Percentiles rank a stretch among this genome's conserved stretches.
Conservation (phyloP, 768 basidiomycete genomes). For the Tephrocybe rancida region DNA sequence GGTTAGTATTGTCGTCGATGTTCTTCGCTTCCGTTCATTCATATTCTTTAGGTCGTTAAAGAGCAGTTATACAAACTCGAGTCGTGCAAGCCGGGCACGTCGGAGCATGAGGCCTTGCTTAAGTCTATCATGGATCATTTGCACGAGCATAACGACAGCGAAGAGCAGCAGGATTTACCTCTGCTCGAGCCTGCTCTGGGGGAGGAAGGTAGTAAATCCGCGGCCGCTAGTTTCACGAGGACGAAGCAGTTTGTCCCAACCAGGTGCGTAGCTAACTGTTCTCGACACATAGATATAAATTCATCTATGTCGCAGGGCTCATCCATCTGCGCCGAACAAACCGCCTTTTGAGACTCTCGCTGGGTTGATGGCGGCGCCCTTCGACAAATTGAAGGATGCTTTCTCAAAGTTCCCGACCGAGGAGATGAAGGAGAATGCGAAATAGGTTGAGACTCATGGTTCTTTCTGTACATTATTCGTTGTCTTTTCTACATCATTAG, state of each 20-base stretch:
- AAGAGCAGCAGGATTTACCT: constrained; percentile 61
- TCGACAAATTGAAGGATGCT: constrained; percentile 60
- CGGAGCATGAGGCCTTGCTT: constrained; percentile 44
- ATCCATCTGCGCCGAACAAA: constrained; percentile 54
- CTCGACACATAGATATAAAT: not conserved
- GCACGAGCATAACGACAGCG: constrained; percentile 55
- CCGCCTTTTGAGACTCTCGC: constrained; percentile 64
- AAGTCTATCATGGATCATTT: constrained; percentile 49
- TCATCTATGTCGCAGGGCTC: constrained; percentile 34
- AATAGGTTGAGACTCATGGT: not conserved
- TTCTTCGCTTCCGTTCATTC: not conserved
- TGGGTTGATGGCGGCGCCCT: constrained; percentile 53
- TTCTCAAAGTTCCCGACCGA: constrained; percentile 59
- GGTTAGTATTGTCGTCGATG: constrained; percentile 27
- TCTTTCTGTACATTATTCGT: too few species aligned
- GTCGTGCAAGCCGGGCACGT: constrained; percentile 39
- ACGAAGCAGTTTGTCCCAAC: constrained; percentile 70
- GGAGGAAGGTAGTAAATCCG: constrained; percentile 40
- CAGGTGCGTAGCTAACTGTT: constrained; percentile 36
- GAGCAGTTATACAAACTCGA: constrained; percentile 39
- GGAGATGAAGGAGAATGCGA: constrained; percentile 43
- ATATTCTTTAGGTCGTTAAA: constrained; percentile 15
- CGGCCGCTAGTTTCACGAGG: constrained; percentile 48
- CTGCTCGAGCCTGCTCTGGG: constrained; percentile 51
- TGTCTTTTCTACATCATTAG: too few species aligned